Base-by-base conservation (phyloP, 768 basidiomycete species). In the Agrocybe chaxingu region DNA sequence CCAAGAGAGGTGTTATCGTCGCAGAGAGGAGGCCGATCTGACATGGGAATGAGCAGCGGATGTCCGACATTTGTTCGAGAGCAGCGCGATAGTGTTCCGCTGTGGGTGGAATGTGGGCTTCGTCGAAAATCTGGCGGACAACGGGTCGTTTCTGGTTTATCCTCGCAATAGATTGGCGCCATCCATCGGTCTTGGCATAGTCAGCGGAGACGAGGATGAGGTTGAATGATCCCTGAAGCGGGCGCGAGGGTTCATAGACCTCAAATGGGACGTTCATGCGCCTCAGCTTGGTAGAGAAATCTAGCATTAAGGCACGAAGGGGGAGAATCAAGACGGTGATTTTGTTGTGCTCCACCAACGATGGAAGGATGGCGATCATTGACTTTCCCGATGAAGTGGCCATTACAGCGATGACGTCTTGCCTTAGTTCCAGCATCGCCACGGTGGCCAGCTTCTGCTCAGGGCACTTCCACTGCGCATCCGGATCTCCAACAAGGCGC, bases 331-430 rank as follows among this genome's bases (percentile, higher is more conserved):
- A 47, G 0, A 69, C 42, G 0, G 60, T 57, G 2, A 56, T 50
- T 10, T 44, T 38, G 11, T 43, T 32, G 0, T 47, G 9, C n/a
- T 54, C 47, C 0, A 61, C 34, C n/a, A 64, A 18, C 0, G 60
- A 8, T 0, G 66, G 62, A 4, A 68, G 34, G 4, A 68, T 43
- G 0, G 58, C 61, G 1, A 61, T 36, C 57, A 63, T 55, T 0
- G 62, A 60, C 43, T 68, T 70, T 1, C 68, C 67, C 8, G 50
- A 39, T 2, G 60, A 59, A 3, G 68, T 67, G 0, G 47, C 50
- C 4, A 62, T 45, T 1, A 64, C 47, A 0, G 57, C 51, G n/a
- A 68, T 38, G 9, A 68, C 51, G 32, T 70, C 65, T 0, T 46
- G 37, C 18, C 59, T 1, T 8, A 39, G 29, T 7, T 46, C 35